These are phyloP conservation scores for Craterostigma plantagineum DNA, from an alignment of 257 asterid species.

Conservation along the genomic window DNA sequence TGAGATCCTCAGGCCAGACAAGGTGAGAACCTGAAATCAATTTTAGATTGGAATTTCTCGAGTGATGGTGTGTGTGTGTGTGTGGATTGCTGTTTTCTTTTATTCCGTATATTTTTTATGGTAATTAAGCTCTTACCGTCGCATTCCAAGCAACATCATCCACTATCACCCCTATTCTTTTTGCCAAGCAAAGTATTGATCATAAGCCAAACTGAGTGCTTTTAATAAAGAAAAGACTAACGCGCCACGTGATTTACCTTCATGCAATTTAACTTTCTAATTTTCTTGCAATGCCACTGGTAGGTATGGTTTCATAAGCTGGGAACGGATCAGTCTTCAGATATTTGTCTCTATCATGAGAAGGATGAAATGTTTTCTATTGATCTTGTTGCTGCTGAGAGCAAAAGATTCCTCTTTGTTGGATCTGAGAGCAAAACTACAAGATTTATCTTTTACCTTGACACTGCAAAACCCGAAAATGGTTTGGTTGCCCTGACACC, in stretches of 20 bases:
- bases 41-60: background rate
- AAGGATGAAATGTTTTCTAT: slow-evolving; percentile 75
- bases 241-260: background rate
- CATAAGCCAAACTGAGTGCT: background rate
- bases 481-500: slow-evolving; percentile 59
- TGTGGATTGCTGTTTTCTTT: no score
- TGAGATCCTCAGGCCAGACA: slow-evolving; percentile 80
- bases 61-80: no score
- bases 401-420: slow-evolving; percentile 74
- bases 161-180: slow-evolving; percentile 4
- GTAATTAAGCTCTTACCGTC: no score
- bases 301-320: slow-evolving; percentile 84
- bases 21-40: slow-evolving; percentile 20
- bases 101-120: no score
- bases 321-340: slow-evolving; percentile 55
- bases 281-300: slow-evolving; percentile 11
- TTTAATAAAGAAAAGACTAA: background rate
- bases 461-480: slow-evolving; percentile 43
- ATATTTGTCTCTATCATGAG: slow-evolving; percentile 81
- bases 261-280: background rate
- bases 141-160: no score
- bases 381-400: slow-evolving; percentile 57
- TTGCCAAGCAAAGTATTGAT: slow-evolving; percentile 1
- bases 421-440: slow-evolving; percentile 76
- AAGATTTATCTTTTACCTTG: slow-evolving; percentile 67